Evolutionary conservation across 345 rosid genomes (phyloP).

Genomic region (Moringa oleifera): DNA sequence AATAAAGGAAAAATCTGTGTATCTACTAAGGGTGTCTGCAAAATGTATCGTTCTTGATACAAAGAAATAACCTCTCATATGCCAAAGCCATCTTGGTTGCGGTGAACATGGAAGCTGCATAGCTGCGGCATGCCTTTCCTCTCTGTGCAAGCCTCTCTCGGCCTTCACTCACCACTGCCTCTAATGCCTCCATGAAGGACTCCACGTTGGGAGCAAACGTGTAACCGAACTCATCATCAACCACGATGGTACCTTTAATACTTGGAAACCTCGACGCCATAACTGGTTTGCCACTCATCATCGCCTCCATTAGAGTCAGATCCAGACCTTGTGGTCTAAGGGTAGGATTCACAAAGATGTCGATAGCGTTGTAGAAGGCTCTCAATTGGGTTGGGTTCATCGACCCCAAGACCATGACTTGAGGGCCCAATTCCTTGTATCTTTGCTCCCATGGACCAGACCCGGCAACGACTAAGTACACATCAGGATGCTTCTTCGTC

Average conservation of each 20-base stretch:
- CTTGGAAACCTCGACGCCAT: slow-evolving; percentile 89
- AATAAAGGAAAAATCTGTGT: no score
- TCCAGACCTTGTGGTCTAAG: slow-evolving; percentile 94
- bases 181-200: slow-evolving; percentile 54
- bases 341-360: slow-evolving; percentile 80
- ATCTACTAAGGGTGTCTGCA: slow-evolving; percentile 42
- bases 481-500: slow-evolving; percentile 29
- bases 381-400: slow-evolving; percentile 48
- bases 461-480: slow-evolving; percentile 69
- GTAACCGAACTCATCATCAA: slow-evolving; percentile 80
- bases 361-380: slow-evolving; percentile 72
- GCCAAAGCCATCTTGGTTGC: slow-evolving; percentile 91
- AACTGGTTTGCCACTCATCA: slow-evolving; percentile 89
- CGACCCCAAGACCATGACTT: slow-evolving; percentile 65
- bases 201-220: slow-evolving; percentile 84
- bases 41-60: slow-evolving; percentile 65
- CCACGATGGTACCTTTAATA: slow-evolving; percentile 76
- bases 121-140: slow-evolving; percentile 58
- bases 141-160: slow-evolving; percentile 55
- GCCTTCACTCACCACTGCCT: slow-evolving; percentile 57
- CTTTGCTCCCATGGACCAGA: slow-evolving; percentile 87
- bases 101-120: slow-evolving; percentile 77
- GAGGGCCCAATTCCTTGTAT: slow-evolving; percentile 59
- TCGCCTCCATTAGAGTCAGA: slow-evolving; percentile 86
- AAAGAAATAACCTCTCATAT: slow-evolving; percentile 80